phyloP scores from a whole-genome alignment of 352 stramenopile species.

The Detonula confervacea region DNA sequence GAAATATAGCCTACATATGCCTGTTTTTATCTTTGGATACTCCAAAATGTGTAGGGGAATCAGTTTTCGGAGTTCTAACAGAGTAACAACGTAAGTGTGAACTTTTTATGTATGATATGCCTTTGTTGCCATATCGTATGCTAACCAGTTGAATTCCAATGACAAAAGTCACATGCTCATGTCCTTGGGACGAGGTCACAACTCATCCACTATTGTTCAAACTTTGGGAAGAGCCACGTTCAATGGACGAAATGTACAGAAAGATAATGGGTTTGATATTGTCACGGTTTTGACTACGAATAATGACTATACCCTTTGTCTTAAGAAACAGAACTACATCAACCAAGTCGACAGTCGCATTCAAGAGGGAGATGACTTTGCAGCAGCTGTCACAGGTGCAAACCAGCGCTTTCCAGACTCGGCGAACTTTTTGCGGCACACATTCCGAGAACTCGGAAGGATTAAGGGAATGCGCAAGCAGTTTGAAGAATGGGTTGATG shows the following conservation, averaged over 20 bases:
- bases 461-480: constrained; percentile 29
- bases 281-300: constrained; percentile 36
- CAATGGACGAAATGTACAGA: constrained; percentile 41
- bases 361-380: constrained; percentile 37
- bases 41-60: constrained; percentile 44
- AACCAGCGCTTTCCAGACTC: constrained; percentile 34
- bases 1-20: constrained; percentile 33
- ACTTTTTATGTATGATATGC: too few relatives aligned
- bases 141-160: too few relatives aligned
- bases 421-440: constrained; percentile 42
- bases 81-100: constrained; percentile 52
- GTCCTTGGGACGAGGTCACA: constrained; percentile 34
- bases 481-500: constrained; percentile 22
- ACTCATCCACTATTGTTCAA: constrained; percentile 41
- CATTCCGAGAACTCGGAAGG: constrained; percentile 32
- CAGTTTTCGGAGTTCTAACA: constrained; percentile 30
- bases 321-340: constrained; percentile 39
- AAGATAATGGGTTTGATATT: constrained; percentile 40
- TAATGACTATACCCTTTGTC: constrained; percentile 25
- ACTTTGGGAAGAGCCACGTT: constrained; percentile 48
- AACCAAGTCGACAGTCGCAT: constrained; percentile 21
- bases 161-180: constrained; percentile 46
- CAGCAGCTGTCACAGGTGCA: constrained; percentile 30
- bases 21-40: constrained; percentile 53
- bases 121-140: too few relatives aligned